Evolutionary conservation across 306 rosid genomes (phyloP), one percentile per base, ranked within the genome.

Genomic region (Abrus precatorius): DNA sequence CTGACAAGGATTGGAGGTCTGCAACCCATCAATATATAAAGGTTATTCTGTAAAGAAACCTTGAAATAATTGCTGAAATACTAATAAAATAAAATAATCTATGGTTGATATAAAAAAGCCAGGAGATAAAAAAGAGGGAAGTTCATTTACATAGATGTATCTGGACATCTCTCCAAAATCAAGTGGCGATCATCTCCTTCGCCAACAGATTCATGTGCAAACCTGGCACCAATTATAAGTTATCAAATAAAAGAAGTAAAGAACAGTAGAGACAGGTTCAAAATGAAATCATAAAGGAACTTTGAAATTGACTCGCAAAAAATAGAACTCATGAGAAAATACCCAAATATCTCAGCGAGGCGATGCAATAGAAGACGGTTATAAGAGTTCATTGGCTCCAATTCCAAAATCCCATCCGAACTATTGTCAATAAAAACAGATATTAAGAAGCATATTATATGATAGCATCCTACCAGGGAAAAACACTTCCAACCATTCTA

Each of bases 341-440:
- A 95, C 99, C 98, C 98, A 88, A 95, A 95, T 85, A 95, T 95
- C 86, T 95, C 99, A 44, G 99, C 98, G 86, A 95, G 98, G 61
- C 97, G 98, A 69, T 95, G 99, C 89, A 95, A 88, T 70, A 95
- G 98, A 87, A 93, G 98, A 80, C 99, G 99, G 48, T 85, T 89
- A 86, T 95, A 95, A 43, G 99, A 85, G 82, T 89, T 90, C 98
- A 90, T 95, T 59, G 99, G 98, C 88, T 95, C 92, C 87, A 95
- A 85, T 87, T 95, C 98, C 85, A 95, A 81, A 67, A 91, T 79
- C 79, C 94, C 91, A 74, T 88, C 88, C 68, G 91, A 86, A 88
- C 99, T 93, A 93, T 88, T 87, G 79, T 63, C 77, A 71, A 78
- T 10, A 76, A 84, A 75, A 86, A 71, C 41, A 79, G 32, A 75